Evolutionary conservation across 345 rosid genomes (phyloP), one percentile per base, ranked within the genome.

Genomic region (Salix dunnii): DNA sequence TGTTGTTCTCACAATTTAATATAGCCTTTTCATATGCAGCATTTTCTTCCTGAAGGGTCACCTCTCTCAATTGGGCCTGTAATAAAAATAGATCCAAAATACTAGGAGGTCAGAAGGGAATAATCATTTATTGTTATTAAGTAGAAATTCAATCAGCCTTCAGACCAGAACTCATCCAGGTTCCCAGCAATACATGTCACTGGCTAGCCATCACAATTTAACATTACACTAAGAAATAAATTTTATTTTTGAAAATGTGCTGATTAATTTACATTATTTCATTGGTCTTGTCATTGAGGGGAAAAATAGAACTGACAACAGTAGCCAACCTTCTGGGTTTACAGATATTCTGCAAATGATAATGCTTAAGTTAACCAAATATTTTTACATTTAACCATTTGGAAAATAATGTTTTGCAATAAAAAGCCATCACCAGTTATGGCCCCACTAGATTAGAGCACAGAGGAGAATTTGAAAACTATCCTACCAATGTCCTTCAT

Each of bases 41-140:
- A 70, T 95, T 95, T 83, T 93, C 98, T 85, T 93, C 91, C 70
- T 48, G 82, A 66, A 91, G 49, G 1, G 91, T 89, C 83, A 85
- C 85, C 86, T 96, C 91, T 85, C 99, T 89, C 89, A 90, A 74
- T 77, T 93, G 98, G 28, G 87, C 86, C 92, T 88, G 87, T 51
- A 68, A 46, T 68, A 69, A 84, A 53, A n/a, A 79, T 76, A 33
- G 16, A 33, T 40, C 33, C 68, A 35, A 66, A 58, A n/a, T 21
- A 21, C 25, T 21, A 7, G 61, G 5, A 7, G 61, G 27, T 55
- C 14, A 40, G 46, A 40, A 40, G 28, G 51, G 21, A 79, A 61
- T 12, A 21, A 61, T 25, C 65, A 70, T 11, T 28, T 3, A 31
- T 31, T 36, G 68, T n/a, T 58, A 58, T n/a, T 58, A 28, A n/a